Base-by-base conservation (phyloP, 139 green algal genomes). In the Chlamydomonas sphaeroides region DNA sequence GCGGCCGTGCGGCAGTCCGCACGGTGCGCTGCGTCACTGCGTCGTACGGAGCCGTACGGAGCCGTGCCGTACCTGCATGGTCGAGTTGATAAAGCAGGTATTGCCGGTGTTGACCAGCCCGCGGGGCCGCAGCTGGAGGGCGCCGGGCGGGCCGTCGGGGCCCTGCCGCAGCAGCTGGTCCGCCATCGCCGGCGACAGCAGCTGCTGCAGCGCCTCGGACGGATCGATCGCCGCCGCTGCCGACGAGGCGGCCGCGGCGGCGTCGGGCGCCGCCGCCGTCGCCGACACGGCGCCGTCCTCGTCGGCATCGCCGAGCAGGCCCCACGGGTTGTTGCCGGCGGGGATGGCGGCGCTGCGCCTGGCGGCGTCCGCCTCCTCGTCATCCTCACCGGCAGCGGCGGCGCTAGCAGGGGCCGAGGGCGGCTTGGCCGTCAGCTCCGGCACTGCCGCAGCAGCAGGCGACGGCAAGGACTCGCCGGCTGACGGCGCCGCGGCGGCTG, bases 11-110 rank as follows among this genome's bases (percentile, higher is more conserved):
- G n/a, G n/a, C n/a, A n/a, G n/a, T n/a, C n/a, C n/a, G n/a, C n/a
- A n/a, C n/a, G n/a, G n/a, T n/a, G n/a, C n/a, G n/a, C n/a, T n/a
- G n/a, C n/a, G n/a, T n/a, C n/a, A n/a, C n/a, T n/a, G n/a, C n/a
- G n/a, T n/a, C n/a, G n/a, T n/a, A n/a, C n/a, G n/a, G n/a, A n/a
- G n/a, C n/a, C n/a, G n/a, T n/a, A n/a, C n/a, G n/a, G n/a, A n/a
- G n/a, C n/a, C 14, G 45, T 51, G 14, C 45, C 68, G 17, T 53
- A 92, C 90, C 90, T 95, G 91, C 69, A 96, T 80, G 1, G 90
- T 94, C 36, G 85, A 86, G 86, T 95, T 97, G 81, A 95, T 89
- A 80, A 97, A 97, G 92, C 94, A 97, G 5, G 92, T 87, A 88
- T 97, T 96, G 66, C 94, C 94, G 0, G 92, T 94, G 89, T 97